Evolutionary conservation across 768 basidiomycete species (phyloP), one percentile per base, ranked within the genome.

Genomic region (Trametes villosa): DNA sequence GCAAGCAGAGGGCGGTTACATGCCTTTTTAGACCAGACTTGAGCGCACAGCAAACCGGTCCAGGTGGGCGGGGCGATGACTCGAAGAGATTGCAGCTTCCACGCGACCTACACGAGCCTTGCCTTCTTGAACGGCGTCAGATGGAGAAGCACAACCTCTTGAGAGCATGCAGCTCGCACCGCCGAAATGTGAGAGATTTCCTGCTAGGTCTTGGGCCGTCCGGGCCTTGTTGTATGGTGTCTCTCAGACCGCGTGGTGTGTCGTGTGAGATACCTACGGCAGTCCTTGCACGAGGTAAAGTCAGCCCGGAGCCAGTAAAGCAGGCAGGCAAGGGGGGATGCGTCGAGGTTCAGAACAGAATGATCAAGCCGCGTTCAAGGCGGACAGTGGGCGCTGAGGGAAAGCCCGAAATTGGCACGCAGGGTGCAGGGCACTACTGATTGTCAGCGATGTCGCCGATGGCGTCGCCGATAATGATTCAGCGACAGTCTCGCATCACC

Each of bases 391-490:
- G 56, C 56, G 56, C 47, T 57, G 47, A 22, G 54, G 38, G 49
- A 24, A 51, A 17, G 26, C 27, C 41, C 60, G 49, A 15, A 44
- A 49, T 34, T 38, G 51, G 56, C 38, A 29, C 13, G 50, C 38
- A 62, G 62, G 62, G 62, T 50, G 57, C n/a, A 63, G 62, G 62
- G 62, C 46, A 52, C 30, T 12, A 44, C 47, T 55, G 57, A 63
- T 58, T 48, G 33, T 27, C 46, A 42, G 45, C 51, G 61, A 63
- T 63, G 57, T 47, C 52, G 57, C 48, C 38, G 62, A 59, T 63
- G 45, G 34, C 15, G 44, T 18, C 27, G 20, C 40, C 46, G 52
- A 58, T 59, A 31, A 53, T 26, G 45, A 27, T 30, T 40, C 17
- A 54, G 34, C 24, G 26, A 52, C 22, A 26, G 27, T 20, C 31